Evolutionary conservation across 169 alveolate genomes (phyloP).

Genomic region (Sarcocystis neurona): DNA sequence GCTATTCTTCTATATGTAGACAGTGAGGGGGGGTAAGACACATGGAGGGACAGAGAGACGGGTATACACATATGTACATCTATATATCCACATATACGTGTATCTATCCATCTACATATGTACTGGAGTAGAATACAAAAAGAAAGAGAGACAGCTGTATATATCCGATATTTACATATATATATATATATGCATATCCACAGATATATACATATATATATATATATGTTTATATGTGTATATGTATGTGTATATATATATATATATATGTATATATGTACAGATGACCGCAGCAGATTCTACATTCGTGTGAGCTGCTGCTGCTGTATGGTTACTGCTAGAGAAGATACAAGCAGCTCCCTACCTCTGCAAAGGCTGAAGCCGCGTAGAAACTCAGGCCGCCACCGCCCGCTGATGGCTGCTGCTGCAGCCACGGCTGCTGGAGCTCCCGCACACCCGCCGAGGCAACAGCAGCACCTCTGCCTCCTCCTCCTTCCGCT

Average conservation of each 20-base stretch:
- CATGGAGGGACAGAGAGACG: too few relatives aligned
- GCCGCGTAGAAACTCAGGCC: too few relatives aligned
- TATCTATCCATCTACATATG: background rate
- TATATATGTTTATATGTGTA: background rate
- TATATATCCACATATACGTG: background rate
- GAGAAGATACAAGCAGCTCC: too few relatives aligned
- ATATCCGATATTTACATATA: background rate
- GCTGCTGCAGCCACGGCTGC: background rate
- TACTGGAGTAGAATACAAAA: too few relatives aligned
- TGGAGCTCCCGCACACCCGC: background rate
- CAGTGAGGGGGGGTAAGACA: too few relatives aligned
- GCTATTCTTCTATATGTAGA: background rate
- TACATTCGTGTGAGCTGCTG: background rate
- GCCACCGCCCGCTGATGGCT: too few relatives aligned
- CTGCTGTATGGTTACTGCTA: too few relatives aligned
- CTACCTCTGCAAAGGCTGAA: too few relatives aligned
- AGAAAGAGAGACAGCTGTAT: too few relatives aligned
- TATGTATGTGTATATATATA: background rate
- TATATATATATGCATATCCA: background rate
- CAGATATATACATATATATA: background rate
- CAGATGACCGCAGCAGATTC: background rate
- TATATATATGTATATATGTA: background rate
- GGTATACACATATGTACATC: background rate
- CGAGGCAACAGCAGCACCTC: too few relatives aligned
- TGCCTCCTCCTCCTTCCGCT: too few relatives aligned